Percentiles rank a stretch among this genome's conserved stretches.
phyloP scores from a whole-genome alignment of 768 basidiomycete genomes.

The Calocybe cyanea region DNA sequence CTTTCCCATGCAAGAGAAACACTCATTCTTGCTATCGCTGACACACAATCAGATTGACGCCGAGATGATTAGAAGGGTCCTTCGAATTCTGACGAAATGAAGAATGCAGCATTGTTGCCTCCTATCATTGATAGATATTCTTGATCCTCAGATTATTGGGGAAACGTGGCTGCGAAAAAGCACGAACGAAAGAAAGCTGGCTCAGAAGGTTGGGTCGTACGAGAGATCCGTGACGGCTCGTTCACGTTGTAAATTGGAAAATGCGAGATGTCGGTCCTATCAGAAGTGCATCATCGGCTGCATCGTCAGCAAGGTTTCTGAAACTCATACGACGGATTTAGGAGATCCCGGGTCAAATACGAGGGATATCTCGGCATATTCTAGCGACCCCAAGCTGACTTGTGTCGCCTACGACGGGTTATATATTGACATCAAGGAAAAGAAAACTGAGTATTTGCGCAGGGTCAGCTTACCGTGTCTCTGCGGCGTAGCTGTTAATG shows the following conservation, averaged over 20 bases:
- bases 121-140: no score
- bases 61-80: no score
- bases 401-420: not conserved
- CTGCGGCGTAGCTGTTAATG: not conserved
- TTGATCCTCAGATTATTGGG: no score
- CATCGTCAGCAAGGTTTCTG: not conserved
- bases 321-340: not conserved
- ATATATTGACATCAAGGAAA: constrained; percentile 3
- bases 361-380: not conserved
- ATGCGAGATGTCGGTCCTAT: not conserved
- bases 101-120: no score
- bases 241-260: not conserved
- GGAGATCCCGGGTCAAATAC: not conserved
- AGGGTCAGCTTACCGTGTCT: constrained; percentile 3
- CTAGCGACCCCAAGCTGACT: not conserved
- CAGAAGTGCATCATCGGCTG: not conserved
- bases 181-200: no score
- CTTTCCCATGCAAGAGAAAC: not conserved
- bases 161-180: no score
- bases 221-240: not conserved
- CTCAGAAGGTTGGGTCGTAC: no score
- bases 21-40: no score
- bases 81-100: no score
- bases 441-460: not conserved
- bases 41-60: no score